Evolutionary conservation across 2,329 filamentous ascomycete genomes (phyloP).

Genomic region (Aspergillus sp.): DNA sequence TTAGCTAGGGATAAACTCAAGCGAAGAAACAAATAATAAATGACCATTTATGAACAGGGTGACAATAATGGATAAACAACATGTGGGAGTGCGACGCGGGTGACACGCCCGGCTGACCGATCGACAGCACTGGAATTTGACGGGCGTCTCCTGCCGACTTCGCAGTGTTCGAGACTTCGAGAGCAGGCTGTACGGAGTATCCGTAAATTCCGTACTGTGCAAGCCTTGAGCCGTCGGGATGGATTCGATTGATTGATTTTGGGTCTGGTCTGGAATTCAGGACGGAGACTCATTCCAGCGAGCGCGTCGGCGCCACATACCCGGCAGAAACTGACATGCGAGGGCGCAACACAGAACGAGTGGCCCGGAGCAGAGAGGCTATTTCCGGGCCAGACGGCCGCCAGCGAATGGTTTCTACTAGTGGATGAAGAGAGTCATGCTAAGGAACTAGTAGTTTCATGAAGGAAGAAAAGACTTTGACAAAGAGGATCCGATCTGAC

Average conservation of each 20-base stretch:
- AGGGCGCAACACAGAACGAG: too few species aligned
- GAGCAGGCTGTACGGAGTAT: too few species aligned
- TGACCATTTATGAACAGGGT: not conserved
- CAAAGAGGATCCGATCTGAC: not conserved
- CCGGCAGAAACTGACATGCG: not conserved
- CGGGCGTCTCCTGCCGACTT: not conserved
- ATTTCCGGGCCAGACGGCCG: not conserved
- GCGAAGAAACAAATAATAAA: not conserved
- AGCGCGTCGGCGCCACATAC: not conserved
- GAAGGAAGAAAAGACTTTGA: not conserved
- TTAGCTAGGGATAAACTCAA: not conserved
- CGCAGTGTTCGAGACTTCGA: not conserved
- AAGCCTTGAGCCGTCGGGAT: too few species aligned
- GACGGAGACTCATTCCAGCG: not conserved
- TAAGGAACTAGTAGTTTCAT: constrained; percentile 3
- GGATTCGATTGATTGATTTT: too few species aligned
- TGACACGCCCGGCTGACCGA: constrained; percentile 8
- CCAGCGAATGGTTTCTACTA: not conserved
- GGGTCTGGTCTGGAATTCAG: too few species aligned
- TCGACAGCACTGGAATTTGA: not conserved
- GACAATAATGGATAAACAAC: not conserved
- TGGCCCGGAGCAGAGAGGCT: too few species aligned
- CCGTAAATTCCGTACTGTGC: too few species aligned
- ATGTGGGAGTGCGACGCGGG: not conserved
- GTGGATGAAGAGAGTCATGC: not conserved